These are phyloP conservation scores for Kalmanozyma brasiliensis DNA, from an alignment of 1,284 basidiomycete genomes.

Conservation along the genomic window DNA sequence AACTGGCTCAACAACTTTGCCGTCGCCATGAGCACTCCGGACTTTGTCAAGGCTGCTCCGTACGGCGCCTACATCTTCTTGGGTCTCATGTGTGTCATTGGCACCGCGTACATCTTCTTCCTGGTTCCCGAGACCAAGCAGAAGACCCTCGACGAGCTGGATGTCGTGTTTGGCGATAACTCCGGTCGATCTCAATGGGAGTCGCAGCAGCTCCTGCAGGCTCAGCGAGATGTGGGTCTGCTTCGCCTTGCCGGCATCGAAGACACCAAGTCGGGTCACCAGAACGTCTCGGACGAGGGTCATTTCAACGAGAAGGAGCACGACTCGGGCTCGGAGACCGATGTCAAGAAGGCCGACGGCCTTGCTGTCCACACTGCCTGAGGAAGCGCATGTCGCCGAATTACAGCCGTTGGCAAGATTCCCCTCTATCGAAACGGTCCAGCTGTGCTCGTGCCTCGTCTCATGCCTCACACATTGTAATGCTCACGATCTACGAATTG, in stretches of 20 bases:
- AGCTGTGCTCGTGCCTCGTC: too few species aligned
- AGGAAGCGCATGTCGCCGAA: too few species aligned
- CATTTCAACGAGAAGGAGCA: slow-evolving; percentile 26
- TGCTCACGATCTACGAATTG: too few species aligned
- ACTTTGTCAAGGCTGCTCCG: slow-evolving; percentile 44
- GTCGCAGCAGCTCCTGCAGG: slow-evolving; percentile 41
- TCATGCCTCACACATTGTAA: too few species aligned
- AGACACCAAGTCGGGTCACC: slow-evolving; percentile 21
- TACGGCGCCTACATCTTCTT: slow-evolving; percentile 77
- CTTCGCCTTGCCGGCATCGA: slow-evolving; percentile 50
- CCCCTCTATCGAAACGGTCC: too few species aligned
- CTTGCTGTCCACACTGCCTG: too few species aligned
- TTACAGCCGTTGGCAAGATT: too few species aligned
- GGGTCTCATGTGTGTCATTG: slow-evolving; percentile 74
- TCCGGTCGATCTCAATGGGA: slow-evolving; percentile 48
- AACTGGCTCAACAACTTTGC: slow-evolving; percentile 84
- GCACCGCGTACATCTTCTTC: slow-evolving; percentile 72
- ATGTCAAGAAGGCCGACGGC: too few species aligned
- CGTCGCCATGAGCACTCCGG: slow-evolving; percentile 62
- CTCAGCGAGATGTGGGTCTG: slow-evolving; percentile 50
- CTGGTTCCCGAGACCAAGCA: slow-evolving; percentile 80
- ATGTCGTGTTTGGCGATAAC: slow-evolving; percentile 52
- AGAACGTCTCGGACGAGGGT: slow-evolving; percentile 26
- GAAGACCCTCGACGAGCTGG: slow-evolving; percentile 78
- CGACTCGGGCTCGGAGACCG: too few species aligned